Conservation (phyloP, 768 basidiomycete species). For the Lactifluus piperatus region DNA sequence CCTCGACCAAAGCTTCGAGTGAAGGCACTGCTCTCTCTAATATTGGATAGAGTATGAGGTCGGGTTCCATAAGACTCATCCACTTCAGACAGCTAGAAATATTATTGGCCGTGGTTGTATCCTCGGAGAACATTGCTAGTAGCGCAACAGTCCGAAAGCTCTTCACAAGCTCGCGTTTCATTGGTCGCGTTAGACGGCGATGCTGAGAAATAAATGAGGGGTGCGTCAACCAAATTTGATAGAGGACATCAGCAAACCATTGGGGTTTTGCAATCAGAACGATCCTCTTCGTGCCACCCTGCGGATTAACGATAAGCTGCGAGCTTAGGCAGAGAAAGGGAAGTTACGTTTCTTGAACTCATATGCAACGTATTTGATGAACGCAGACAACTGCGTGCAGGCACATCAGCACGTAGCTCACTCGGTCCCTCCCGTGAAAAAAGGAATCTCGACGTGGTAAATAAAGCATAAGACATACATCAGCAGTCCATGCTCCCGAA, state of each 20-base stretch:
- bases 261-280: constrained; percentile 75
- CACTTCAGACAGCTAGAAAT: constrained; percentile 76
- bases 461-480: constrained; percentile 37
- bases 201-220: constrained; percentile 32
- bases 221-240: background rate
- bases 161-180: constrained; percentile 81
- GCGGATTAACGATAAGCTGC: constrained; percentile 2
- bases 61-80: constrained; percentile 78
- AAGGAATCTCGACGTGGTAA: constrained; percentile 1
- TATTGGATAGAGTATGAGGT: constrained; percentile 72
- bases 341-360: constrained; percentile 72
- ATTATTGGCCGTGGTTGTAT: constrained; percentile 61
- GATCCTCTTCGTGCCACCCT: constrained; percentile 77
- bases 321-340: background rate
- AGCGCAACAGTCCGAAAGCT: constrained; percentile 73
- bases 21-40: constrained; percentile 80
- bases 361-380: constrained; percentile 76
- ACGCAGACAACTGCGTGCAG: constrained; percentile 55
- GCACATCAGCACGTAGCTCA: constrained; percentile 6
- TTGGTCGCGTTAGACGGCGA: constrained; percentile 66
- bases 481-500: constrained; percentile 73
- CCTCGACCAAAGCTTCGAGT: constrained; percentile 83
- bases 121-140: constrained; percentile 87
- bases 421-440: background rate
- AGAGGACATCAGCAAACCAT: constrained; percentile 28